Evolutionary conservation across 2,329 filamentous ascomycete species (phyloP).

Genomic region (Aspergillus calidoustus): DNA sequence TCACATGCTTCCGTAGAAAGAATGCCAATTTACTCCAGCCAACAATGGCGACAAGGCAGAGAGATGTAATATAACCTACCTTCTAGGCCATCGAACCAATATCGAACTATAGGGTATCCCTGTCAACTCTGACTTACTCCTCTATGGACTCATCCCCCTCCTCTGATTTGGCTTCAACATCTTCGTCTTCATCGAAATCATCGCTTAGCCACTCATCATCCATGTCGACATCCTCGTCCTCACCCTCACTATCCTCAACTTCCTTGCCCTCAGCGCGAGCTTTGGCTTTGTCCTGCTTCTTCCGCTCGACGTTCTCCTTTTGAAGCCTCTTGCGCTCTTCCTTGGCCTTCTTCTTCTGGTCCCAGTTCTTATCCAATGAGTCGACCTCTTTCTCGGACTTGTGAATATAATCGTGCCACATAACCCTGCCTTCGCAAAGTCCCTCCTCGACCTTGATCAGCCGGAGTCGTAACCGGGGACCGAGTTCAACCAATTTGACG

Average conservation of each 20-base stretch:
- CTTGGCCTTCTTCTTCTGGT: constrained; percentile 76
- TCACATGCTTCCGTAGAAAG: not conserved
- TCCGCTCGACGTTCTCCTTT: constrained; percentile 87
- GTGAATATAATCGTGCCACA: constrained; percentile 96
- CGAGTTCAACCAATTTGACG: constrained; percentile 89
- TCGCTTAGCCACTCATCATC: constrained; percentile 60
- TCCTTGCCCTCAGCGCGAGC: constrained; percentile 47
- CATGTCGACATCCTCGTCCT: constrained; percentile 58
- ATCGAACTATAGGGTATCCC: not conserved
- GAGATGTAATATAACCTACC: not conserved
- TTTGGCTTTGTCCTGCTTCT: constrained; percentile 68
- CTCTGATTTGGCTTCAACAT: constrained; percentile 44
- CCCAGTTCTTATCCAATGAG: constrained; percentile 82
- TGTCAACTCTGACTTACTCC: constrained; percentile 34
- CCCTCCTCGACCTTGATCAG: constrained; percentile 97
- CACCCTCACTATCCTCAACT: constrained; percentile 49
- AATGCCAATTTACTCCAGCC: not conserved
- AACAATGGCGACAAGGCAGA: not conserved
- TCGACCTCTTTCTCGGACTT: constrained; percentile 80
- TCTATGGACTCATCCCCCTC: constrained; percentile 48
- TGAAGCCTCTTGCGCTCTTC: constrained; percentile 80
- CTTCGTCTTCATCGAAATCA: constrained; percentile 53
- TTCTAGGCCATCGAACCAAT: not conserved
- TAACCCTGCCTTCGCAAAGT: constrained; percentile 82
- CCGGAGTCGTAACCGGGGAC: constrained; percentile 84